These are phyloP conservation scores for Lodderomyces jiufengensis DNA, from an alignment of 1,139 yeast species.

Conservation along the genomic window DNA sequence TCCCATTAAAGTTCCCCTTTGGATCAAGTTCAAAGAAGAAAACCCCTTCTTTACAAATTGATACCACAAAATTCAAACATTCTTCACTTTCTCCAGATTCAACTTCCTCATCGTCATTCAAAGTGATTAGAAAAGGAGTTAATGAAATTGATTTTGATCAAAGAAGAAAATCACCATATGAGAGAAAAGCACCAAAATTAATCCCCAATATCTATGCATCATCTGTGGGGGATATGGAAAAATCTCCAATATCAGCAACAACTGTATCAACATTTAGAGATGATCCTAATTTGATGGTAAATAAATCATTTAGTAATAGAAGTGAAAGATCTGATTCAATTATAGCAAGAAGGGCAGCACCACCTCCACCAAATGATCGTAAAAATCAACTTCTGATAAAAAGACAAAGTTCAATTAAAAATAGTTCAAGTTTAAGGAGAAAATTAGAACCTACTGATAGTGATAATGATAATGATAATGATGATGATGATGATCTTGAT, in stretches of 20 bases:
- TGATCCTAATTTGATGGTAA: slow-evolving; percentile 12
- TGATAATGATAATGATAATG: slow-evolving; percentile 5
- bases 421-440: neutral
- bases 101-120: slow-evolving; percentile 38
- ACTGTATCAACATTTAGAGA: slow-evolving; percentile 33
- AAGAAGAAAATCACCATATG: slow-evolving; percentile 72
- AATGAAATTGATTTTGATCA: slow-evolving; percentile 80
- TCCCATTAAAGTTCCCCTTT: slow-evolving; percentile 13
- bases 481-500: slow-evolving; percentile 39
- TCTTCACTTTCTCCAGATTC: slow-evolving; percentile 12
- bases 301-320: slow-evolving; percentile 6
- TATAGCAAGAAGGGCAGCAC: slow-evolving; percentile 69
- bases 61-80: slow-evolving; percentile 18
- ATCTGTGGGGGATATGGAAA: slow-evolving; percentile 31
- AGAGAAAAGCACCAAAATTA: slow-evolving; percentile 39
- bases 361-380: slow-evolving; percentile 56
- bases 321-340: slow-evolving; percentile 18
- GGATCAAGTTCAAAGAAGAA: slow-evolving; percentile 7
- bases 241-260: slow-evolving; percentile 40
- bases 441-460: neutral
- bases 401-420: too few relatives aligned
- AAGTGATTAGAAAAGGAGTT: slow-evolving; percentile 51
- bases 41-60: slow-evolving; percentile 27
- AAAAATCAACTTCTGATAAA: slow-evolving; percentile 13
- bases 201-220: slow-evolving; percentile 44